Percentiles rank a stretch among this genome's conserved stretches.
Evolutionary conservation across 805 yeast genomes (phyloP).

Genomic region (Middelhovenomyces tepae): DNA sequence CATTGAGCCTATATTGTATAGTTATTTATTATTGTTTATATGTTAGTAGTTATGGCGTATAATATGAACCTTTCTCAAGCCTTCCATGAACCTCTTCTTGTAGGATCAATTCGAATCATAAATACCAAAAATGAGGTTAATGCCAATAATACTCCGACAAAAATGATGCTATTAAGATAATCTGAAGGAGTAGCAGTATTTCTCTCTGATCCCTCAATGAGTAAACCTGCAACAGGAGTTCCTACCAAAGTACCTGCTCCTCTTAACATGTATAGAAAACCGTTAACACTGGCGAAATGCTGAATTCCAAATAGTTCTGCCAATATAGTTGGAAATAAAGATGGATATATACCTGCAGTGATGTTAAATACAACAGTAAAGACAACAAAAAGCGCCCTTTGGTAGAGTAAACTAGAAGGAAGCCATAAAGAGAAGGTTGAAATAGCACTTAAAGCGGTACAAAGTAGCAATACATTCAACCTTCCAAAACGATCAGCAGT

Average conservation of each 20-base stretch:
- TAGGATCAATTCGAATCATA: too few species aligned
- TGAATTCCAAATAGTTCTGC: slow-evolving; percentile 17
- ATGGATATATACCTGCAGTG: slow-evolving; percentile 15
- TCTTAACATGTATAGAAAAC: slow-evolving; percentile 15
- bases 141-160: slow-evolving; percentile 12
- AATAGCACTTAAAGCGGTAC: slow-evolving; percentile 38
- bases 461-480: slow-evolving; percentile 45
- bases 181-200: slow-evolving; percentile 5
- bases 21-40: too few species aligned
- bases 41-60: too few species aligned
- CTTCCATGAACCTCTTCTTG: too few species aligned
- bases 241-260: slow-evolving; percentile 18
- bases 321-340: slow-evolving; percentile 15
- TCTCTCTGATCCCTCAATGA: slow-evolving; percentile 6
- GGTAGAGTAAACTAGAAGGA: slow-evolving; percentile 31
- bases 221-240: slow-evolving; percentile 18
- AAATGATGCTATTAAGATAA: slow-evolving; percentile 13
- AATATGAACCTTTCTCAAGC: too few species aligned
- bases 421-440: slow-evolving; percentile 53
- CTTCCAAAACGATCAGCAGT: slow-evolving; percentile 48
- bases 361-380: slow-evolving; percentile 17
- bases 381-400: slow-evolving; percentile 9
- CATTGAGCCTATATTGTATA: too few species aligned
- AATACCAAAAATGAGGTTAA: slow-evolving; percentile 8
- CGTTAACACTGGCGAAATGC: slow-evolving; percentile 14